Conservation (phyloP, 768 basidiomycete species). For the Kwoniella botswanensis region DNA sequence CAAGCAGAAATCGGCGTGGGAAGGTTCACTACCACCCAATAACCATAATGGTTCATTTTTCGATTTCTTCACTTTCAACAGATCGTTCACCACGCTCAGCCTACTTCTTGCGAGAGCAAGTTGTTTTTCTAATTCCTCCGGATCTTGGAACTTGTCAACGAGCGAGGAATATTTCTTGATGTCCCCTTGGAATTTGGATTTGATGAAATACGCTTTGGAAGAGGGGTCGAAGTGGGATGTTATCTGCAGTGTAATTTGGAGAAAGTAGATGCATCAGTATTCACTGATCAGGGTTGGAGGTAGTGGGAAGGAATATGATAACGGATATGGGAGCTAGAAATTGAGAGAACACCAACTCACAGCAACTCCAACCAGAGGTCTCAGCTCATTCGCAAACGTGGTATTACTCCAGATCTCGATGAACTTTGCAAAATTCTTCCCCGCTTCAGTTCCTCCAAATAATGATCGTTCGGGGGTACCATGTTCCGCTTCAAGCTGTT, state of each 20-base stretch:
- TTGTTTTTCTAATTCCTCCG: conserved; percentile 7
- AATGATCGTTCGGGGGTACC: conserved; percentile 23
- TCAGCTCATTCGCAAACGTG: conserved; percentile 23
- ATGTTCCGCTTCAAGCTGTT: conserved; percentile 27
- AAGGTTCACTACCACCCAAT: conserved; percentile 12
- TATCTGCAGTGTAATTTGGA: conserved; percentile 5
- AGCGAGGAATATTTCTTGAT: not conserved
- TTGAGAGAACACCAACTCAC: conserved; percentile 15
- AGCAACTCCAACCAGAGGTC: conserved; percentile 17
- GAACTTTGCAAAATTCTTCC: conserved; percentile 31
- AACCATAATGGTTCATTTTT: conserved; percentile 16
- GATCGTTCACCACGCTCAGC: conserved; percentile 10
- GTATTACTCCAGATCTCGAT: conserved; percentile 29
- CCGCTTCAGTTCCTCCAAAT: conserved; percentile 27
- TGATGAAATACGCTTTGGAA: conserved; percentile 22
- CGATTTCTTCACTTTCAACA: conserved; percentile 16
- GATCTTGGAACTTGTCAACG: conserved; percentile 2
- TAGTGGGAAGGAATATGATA: too few species aligned
- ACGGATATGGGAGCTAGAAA: not conserved
- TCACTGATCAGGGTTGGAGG: too few species aligned
- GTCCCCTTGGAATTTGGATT: conserved; percentile 15
- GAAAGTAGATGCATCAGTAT: too few species aligned
- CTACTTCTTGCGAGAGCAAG: conserved; percentile 4
- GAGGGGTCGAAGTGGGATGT: conserved; percentile 11
- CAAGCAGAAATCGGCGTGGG: conserved; percentile 27